These are phyloP conservation scores for Ramichloridium luteum DNA, from an alignment of 2,329 filamentous ascomycete genomes.

Conservation along the genomic window DNA sequence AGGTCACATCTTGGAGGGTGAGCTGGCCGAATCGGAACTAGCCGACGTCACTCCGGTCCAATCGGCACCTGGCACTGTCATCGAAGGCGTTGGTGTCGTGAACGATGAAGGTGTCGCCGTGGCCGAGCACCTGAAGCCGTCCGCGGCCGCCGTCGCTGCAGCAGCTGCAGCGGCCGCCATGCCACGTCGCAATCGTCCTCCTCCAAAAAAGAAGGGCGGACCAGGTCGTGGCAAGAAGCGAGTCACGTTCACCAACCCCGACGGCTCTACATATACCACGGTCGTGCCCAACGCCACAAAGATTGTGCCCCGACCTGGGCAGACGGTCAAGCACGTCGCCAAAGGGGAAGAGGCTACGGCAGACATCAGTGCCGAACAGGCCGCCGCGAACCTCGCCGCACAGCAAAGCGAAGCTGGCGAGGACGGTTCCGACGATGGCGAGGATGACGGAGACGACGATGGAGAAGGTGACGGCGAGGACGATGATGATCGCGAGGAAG, in stretches of 20 bases:
- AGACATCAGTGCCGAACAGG: conserved; percentile 28
- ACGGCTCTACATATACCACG: conserved; percentile 29
- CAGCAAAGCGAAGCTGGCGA: conserved; percentile 31
- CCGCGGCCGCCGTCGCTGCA: conserved; percentile 22
- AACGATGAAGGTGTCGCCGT: conserved; percentile 50
- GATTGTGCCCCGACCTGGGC: conserved; percentile 24
- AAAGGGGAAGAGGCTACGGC: conserved; percentile 24
- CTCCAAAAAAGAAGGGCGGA: conserved; percentile 64
- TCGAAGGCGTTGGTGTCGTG: conserved; percentile 48
- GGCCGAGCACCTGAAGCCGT: conserved; percentile 26
- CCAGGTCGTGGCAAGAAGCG: conserved; percentile 72
- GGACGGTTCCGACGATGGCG: conserved; percentile 33
- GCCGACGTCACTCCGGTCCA: conserved; percentile 34
- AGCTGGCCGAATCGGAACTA: conserved; percentile 52
- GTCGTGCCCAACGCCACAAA: conserved; percentile 26
- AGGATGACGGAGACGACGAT: conserved; percentile 40
- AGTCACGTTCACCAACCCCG: conserved; percentile 43
- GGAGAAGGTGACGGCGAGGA: conserved; percentile 34
- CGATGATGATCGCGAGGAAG: conserved; percentile 31
- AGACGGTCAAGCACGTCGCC: conserved; percentile 24
- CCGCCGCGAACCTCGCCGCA: conserved; percentile 33
- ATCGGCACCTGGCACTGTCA: conserved; percentile 45
- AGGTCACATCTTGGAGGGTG: conserved; percentile 68
- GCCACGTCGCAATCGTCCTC: conserved; percentile 57
- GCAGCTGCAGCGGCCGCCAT: no score